Evolutionary conservation across 2,329 filamentous ascomycete genomes (phyloP).

Genomic region (Mariannaea elegans): DNA sequence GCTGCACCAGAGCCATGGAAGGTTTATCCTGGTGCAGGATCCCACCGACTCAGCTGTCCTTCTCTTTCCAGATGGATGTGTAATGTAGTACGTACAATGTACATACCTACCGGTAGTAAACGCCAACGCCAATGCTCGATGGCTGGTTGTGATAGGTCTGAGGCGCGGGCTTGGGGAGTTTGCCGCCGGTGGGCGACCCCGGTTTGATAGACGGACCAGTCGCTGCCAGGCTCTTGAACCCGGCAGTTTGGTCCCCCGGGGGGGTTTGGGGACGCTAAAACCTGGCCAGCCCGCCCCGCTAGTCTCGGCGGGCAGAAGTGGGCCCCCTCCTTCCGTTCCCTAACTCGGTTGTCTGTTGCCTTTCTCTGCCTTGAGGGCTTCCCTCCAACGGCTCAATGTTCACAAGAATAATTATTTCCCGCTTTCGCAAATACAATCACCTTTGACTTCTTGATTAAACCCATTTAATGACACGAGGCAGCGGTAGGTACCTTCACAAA

Average conservation of each 20-base stretch:
- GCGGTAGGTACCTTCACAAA: no score
- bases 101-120: background rate
- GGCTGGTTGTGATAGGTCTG: background rate
- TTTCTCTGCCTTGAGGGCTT: background rate
- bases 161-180: slow-evolving; percentile 3
- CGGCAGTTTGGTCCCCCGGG: slow-evolving; percentile 48
- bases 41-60: slow-evolving; percentile 6
- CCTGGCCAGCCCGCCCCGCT: slow-evolving; percentile 37
- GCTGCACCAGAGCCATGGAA: background rate
- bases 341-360: background rate
- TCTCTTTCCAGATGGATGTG: background rate
- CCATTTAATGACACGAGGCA: no score
- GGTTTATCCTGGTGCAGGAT: slow-evolving; percentile 3
- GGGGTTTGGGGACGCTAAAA: slow-evolving; percentile 43
- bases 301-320: slow-evolving; percentile 28
- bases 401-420: no score
- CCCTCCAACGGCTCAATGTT: background rate
- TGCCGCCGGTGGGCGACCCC: slow-evolving; percentile 11
- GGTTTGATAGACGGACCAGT: slow-evolving; percentile 33
- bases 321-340: slow-evolving; percentile 11
- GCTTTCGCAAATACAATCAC: no score
- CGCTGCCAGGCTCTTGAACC: slow-evolving; percentile 32
- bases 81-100: background rate
- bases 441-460: no score
- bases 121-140: background rate